Percentiles rank a stretch among this genome's conserved stretches.
phyloP scores from a whole-genome alignment of 257 asterid species.

The Cordia subcordata region DNA sequence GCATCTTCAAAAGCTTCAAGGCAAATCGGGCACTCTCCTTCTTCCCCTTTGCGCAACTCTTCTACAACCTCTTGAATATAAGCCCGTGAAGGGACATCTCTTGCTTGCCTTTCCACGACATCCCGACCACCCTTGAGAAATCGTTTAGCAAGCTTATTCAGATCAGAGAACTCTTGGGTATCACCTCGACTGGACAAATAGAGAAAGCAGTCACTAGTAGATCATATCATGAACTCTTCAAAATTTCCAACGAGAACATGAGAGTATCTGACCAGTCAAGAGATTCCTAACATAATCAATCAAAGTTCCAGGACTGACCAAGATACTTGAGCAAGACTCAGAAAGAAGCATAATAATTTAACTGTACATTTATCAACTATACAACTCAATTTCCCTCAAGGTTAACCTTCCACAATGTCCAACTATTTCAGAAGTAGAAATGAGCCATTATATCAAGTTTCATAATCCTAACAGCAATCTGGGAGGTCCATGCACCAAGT shows the following conservation, averaged over 20 bases:
- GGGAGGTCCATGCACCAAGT: too few species aligned
- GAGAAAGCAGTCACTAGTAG: constrained; percentile 22
- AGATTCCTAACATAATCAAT: too few species aligned
- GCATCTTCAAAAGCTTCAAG: constrained; percentile 98
- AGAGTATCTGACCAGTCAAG: too few species aligned
- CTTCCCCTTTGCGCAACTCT: constrained; percentile 80
- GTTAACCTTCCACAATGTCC: too few species aligned
- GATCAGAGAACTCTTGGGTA: constrained; percentile 91
- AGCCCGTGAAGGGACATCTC: constrained; percentile 72
- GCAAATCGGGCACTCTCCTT: constrained; percentile 97
- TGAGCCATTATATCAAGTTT: too few species aligned
- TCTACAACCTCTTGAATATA: constrained; percentile 88
- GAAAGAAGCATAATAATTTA: too few species aligned
- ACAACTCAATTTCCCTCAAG: too few species aligned
- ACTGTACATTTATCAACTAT: too few species aligned
- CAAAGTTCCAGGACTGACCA: too few species aligned
- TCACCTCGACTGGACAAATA: constrained; percentile 82
- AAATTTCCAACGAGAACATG: background rate
- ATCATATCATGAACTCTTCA: background rate
- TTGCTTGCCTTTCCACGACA: constrained; percentile 43
- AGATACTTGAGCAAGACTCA: too few species aligned
- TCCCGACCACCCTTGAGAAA: constrained; percentile 67
- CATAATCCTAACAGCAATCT: too few species aligned
- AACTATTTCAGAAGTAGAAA: too few species aligned
- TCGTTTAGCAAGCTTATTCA: constrained; percentile 82